phyloP scores from a whole-genome alignment of 495 filamentous ascomycete genomes.

The Penicillium arizonense region DNA sequence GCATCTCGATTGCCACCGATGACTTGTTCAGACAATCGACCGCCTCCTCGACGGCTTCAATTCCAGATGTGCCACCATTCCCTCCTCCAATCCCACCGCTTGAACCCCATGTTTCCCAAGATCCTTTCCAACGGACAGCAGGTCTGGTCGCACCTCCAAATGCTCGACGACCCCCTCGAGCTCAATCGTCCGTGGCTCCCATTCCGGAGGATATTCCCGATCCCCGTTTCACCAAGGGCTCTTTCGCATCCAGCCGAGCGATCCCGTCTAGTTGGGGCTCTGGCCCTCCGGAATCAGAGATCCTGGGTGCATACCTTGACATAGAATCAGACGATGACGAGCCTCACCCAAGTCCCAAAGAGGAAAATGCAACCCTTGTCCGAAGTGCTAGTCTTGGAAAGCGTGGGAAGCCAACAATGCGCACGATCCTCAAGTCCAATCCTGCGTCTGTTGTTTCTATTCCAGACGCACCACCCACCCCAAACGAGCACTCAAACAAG shows the following conservation, averaged over 20 bases:
- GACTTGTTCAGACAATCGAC: conserved; percentile 36
- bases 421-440: conserved; percentile 54
- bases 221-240: conserved; percentile 50
- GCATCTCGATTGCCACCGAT: conserved; percentile 30
- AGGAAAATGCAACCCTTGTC: conserved; percentile 63
- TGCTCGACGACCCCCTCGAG: conserved; percentile 17
- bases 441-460: conserved; percentile 16
- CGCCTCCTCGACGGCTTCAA: conserved; percentile 31
- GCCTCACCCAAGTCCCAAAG: conserved; percentile 34
- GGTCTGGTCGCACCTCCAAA: conserved; percentile 29
- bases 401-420: conserved; percentile 67
- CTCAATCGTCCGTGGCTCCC: conserved; percentile 74
- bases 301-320: conserved; percentile 39
- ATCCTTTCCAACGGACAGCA: conserved; percentile 13
- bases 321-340: conserved; percentile 35
- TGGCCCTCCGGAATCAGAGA: conserved; percentile 49
- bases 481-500: conserved; percentile 18
- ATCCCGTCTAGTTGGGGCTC: conserved; percentile 72
- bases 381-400: conserved; percentile 77
- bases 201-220: conserved; percentile 79
- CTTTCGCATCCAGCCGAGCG: conserved; percentile 77
- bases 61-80: conserved; percentile 48
- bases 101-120: conserved; percentile 15
- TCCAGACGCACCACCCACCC: conserved; percentile 11
- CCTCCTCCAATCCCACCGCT: conserved; percentile 16